These are phyloP conservation scores for Sporobolus alterniflorus DNA, from an alignment of 202 grass and related monocot genomes.

Conservation along the genomic window DNA sequence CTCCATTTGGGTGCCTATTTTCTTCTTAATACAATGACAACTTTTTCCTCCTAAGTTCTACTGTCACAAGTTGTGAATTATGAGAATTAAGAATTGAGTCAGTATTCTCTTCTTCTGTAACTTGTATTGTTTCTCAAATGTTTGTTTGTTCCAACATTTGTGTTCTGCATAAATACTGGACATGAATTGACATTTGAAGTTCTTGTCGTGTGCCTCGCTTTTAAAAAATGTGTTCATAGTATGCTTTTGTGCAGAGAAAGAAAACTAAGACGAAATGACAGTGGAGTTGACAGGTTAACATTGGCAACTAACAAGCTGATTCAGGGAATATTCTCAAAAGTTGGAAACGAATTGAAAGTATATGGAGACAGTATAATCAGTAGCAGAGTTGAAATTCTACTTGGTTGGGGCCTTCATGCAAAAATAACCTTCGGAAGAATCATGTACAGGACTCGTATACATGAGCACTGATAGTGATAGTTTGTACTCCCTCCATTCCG, in stretches of 20 bases:
- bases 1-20: neutral
- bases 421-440: neutral
- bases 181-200: neutral
- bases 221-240: neutral
- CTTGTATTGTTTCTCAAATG: neutral
- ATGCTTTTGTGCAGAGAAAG: slow-evolving; percentile 36
- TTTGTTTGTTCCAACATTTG: neutral
- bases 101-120: neutral
- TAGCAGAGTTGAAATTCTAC: neutral
- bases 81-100: neutral
- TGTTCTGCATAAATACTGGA: neutral
- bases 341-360: neutral
- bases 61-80: neutral
- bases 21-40: no score
- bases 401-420: neutral
- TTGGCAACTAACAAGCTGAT: slow-evolving; percentile 42
- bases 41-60: no score
- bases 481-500: neutral
- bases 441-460: slow-evolving; percentile 13
- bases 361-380: slow-evolving; percentile 1
- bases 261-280: slow-evolving; percentile 33
- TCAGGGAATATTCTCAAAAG: neutral
- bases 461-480: neutral
- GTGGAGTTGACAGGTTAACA: neutral
- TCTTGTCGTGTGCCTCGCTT: neutral